phyloP scores from a whole-genome alignment of 352 stramenopile genomes.

The Thalassiosira allenii region DNA sequence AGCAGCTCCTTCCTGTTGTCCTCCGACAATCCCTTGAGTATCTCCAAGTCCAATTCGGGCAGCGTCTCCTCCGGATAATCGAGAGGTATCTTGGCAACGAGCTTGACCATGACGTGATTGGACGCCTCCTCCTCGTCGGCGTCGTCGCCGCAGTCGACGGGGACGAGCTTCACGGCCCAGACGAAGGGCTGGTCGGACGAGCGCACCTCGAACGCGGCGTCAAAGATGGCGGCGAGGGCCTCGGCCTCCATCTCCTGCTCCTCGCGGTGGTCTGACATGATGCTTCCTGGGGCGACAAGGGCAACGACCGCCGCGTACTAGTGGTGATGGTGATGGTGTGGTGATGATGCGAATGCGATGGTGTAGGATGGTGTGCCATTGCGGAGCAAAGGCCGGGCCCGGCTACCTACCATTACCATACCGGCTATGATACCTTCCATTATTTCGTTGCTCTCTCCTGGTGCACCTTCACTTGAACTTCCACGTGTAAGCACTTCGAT shows the following conservation, averaged over 20 bases:
- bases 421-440: not conserved
- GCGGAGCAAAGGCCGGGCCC: too few relatives aligned
- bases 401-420: too few relatives aligned
- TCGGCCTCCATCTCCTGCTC: slow-evolving; percentile 87
- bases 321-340: not conserved
- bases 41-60: slow-evolving; percentile 74
- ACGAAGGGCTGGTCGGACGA: slow-evolving; percentile 57
- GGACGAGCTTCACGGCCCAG: slow-evolving; percentile 75
- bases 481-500: too few relatives aligned
- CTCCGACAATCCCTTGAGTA: slow-evolving; percentile 73
- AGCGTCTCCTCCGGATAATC: slow-evolving; percentile 71
- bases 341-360: too few relatives aligned
- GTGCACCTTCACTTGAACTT: too few relatives aligned
- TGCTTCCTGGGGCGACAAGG: slow-evolving; percentile 6
- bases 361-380: too few relatives aligned
- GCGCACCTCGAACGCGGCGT: slow-evolving; percentile 71
- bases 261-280: slow-evolving; percentile 79
- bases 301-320: too few relatives aligned
- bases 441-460: too few relatives aligned
- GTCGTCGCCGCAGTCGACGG: slow-evolving; percentile 66
- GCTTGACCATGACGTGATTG: slow-evolving; percentile 81
- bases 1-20: slow-evolving; percentile 73
- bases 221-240: slow-evolving; percentile 82
- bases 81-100: slow-evolving; percentile 69
- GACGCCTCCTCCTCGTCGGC: slow-evolving; percentile 56